These are phyloP conservation scores for Cryptococcus floricola DNA, from an alignment of 1,284 basidiomycete genomes.

Conservation along the genomic window DNA sequence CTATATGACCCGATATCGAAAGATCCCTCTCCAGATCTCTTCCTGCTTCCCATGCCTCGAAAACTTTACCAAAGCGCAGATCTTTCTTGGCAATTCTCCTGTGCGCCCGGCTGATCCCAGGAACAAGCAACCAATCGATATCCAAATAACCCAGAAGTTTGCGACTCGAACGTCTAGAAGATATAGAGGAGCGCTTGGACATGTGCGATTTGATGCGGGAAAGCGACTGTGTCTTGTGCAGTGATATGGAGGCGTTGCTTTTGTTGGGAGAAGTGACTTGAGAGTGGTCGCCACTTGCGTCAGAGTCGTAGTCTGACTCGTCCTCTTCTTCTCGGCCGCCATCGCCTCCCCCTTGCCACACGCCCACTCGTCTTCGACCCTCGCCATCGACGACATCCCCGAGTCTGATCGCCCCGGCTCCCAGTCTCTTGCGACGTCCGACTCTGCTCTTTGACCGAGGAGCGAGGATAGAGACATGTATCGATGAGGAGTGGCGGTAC, in stretches of 20 bases:
- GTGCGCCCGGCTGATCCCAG: slow-evolving; percentile 41
- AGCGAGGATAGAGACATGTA: slow-evolving; percentile 36
- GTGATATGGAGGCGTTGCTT: neutral
- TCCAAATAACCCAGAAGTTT: slow-evolving; percentile 31
- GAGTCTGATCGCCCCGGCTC: slow-evolving; percentile 33
- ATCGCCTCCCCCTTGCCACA: slow-evolving; percentile 25
- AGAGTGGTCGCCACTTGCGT: neutral
- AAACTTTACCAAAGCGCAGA: slow-evolving; percentile 38
- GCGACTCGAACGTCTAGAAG: neutral
- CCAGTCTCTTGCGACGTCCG: slow-evolving; percentile 41
- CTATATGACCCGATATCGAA: slow-evolving; percentile 1
- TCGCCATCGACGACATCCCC: slow-evolving; percentile 34
- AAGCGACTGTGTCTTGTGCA: neutral
- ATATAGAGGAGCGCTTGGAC: slow-evolving; percentile 4
- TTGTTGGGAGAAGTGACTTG: neutral
- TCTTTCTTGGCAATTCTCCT: slow-evolving; percentile 39
- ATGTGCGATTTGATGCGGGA: neutral
- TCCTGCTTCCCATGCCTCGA: slow-evolving; percentile 45
- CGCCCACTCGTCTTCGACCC: slow-evolving; percentile 6
- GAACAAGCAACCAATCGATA: slow-evolving; percentile 31
- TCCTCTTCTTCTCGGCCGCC: neutral
- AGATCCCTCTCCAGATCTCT: slow-evolving; percentile 18
- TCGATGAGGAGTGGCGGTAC: slow-evolving; percentile 46
- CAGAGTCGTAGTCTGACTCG: neutral
- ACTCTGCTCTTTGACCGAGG: slow-evolving; percentile 20